Base-by-base conservation (phyloP, 805 yeast species). In the Saccharomycopsis sp. region DNA sequence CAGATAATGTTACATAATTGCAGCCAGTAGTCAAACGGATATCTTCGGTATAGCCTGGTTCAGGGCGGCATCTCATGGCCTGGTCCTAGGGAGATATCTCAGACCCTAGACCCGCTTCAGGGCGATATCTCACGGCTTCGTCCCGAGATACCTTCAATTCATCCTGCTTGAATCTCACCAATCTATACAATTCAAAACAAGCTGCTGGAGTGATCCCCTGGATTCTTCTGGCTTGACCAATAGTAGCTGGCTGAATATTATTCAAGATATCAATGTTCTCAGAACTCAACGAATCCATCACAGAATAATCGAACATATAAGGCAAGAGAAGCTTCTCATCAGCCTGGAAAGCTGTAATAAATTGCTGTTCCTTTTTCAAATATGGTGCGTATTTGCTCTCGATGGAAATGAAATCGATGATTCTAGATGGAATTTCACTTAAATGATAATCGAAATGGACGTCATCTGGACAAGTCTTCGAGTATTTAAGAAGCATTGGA, bases 141-240 rank as follows among this genome's bases (percentile, higher is more conserved):
- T 5, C 38, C 38, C 38, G 12, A 5, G 5, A 5, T 5, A 12
- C 5, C 24, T 53, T 53, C 25, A 53, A 41, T 5, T 22, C 50
- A 9, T 53, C 29, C 24, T 53, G 56, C 17, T 67, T 65, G 9
- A 67, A 55, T 60, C 69, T 71, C 3, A 68, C 76, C 57, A 86
- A 69, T 61, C 84, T 76, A 67, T 85, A 88, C 53, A 92, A 75
- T 67, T 89, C 96, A 63, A 90, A 87, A 17, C 89, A 75, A 0
- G 97, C 94, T 0, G 97, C 93, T 0, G 98, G 97, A 0, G 98
- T 93, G 1, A 94, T 84, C 0, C 99, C 98, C 67, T 94, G 96
- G 12, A 93, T 87, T 64, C 98, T 78, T 68, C 96, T 79, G 0
- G 98, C 98, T 69, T 94, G 98, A 0, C 98, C 98, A 52, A 94